A percentile compares a stretch with the other conserved stretches of the same genome.
phyloP scores from a whole-genome alignment of 1,284 basidiomycete species.

The Ganoderma resinaceum region DNA sequence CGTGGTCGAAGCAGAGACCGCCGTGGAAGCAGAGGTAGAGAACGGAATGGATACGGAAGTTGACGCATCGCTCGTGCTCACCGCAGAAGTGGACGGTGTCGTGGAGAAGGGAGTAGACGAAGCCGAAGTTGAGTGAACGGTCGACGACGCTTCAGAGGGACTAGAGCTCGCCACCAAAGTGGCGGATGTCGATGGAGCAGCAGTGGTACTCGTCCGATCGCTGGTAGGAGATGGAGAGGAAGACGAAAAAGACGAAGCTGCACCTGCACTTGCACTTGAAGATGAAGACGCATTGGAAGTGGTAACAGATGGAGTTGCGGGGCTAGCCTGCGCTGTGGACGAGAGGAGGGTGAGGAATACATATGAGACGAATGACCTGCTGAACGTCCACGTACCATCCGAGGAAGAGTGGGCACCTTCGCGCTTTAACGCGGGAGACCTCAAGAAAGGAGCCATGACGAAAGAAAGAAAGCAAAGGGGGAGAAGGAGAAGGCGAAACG shows the following conservation, averaged over 20 bases:
- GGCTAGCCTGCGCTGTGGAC: conserved; percentile 2
- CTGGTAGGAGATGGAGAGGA: neutral
- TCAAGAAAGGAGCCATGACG: conserved; percentile 5
- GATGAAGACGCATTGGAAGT: neutral
- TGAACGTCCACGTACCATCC: conserved; percentile 1
- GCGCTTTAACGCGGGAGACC: conserved; percentile 9
- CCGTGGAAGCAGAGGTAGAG: neutral
- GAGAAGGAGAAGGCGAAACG: neutral
- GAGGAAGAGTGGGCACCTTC: neutral
- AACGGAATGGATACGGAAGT: neutral
- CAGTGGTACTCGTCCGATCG: neutral
- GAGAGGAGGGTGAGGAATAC: neutral
- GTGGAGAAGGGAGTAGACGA: neutral
- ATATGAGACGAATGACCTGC: neutral
- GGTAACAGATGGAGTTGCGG: conserved; percentile 1
- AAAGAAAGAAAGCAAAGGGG: neutral
- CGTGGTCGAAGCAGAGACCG: neutral
- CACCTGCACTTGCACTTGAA: neutral
- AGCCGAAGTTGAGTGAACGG: neutral
- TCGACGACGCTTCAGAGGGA: neutral
- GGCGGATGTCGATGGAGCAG: neutral
- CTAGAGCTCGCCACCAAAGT: neutral
- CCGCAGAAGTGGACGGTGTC: neutral
- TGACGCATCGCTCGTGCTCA: neutral
- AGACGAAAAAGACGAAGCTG: neutral